Conservation (phyloP, 2,329 filamentous ascomycete species). For the Scytalidium lignicola region DNA sequence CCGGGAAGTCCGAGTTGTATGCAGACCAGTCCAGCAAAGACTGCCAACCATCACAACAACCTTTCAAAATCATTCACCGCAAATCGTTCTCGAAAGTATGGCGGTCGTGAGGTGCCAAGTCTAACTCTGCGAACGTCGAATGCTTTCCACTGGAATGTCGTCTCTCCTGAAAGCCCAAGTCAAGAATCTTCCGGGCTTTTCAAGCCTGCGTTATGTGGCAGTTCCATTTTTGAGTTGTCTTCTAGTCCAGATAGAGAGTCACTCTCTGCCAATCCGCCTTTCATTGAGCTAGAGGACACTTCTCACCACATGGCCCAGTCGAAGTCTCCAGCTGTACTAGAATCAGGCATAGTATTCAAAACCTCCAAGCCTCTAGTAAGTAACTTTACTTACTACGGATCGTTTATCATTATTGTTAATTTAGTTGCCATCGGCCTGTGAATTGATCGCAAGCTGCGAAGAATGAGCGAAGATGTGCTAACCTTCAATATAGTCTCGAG, state of each 20-base stretch:
- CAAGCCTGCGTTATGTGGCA: conserved; percentile 17
- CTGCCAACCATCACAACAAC: background rate
- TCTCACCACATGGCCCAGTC: background rate
- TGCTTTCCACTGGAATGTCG: conserved; percentile 13
- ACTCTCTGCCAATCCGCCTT: background rate
- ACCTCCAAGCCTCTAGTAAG: background rate
- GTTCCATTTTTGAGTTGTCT: conserved; percentile 20
- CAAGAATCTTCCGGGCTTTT: conserved; percentile 12
- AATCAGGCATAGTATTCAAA: background rate
- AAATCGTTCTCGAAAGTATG: background rate
- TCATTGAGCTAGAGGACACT: background rate
- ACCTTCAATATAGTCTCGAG: conserved; percentile 15
- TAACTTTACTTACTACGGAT: background rate
- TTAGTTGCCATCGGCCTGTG: too few relatives aligned
- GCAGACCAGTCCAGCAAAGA: conserved; percentile 1
- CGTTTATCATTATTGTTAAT: background rate
- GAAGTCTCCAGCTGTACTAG: background rate
- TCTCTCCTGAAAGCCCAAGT: conserved; percentile 10
- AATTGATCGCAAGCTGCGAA: too few relatives aligned
- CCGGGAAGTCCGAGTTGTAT: conserved; percentile 4
- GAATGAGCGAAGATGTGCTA: too few relatives aligned
- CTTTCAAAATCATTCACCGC: background rate
- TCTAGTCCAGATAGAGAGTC: background rate
- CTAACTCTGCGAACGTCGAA: conserved; percentile 14
- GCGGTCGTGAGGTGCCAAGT: conserved; percentile 2